Base-by-base conservation (phyloP, 2,329 filamentous ascomycete species). In the Aureobasidium sp. region DNA sequence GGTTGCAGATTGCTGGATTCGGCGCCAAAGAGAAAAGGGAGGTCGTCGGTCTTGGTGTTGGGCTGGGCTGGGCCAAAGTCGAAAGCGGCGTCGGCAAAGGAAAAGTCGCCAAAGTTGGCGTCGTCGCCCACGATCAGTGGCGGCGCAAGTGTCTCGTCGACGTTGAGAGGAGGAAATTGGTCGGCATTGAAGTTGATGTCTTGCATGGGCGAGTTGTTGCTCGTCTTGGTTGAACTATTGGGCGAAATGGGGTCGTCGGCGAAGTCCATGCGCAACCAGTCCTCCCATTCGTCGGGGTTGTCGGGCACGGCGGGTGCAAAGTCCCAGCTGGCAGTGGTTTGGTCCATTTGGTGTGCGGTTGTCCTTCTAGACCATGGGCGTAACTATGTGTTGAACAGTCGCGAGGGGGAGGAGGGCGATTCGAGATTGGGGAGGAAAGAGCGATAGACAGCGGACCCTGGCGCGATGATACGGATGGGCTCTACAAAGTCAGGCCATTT, bases 251-350 rank as follows among this genome's bases (percentile, higher is more conserved):
- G 63, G 27, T 73, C 71, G 12, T 62, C 42, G 5, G 58, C 41
- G 52, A 76, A 76, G 68, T 79, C 76, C 76, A 76, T 79, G 62
- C 75, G 71, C 72, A 80, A 75, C 75, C 76, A 80, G 48, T 79
- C 75, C 66, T 76, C 77, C 77, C 77, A 80, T 66, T 75, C 73
- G 53, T 74, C 70, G 55, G 70, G 70, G 48, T 60, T 66, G 25
- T 66, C 44, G 31, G 60, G 59, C 31, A 64, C 53, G 17, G 45
- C 58, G n/a, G 58, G 37, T 29, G 45, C 45, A 34, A 58, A 58
- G 44, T 49, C 45, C 45, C 44, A 60, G 27, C 36, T 51, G 44
- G 44, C 57, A 11, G 34, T 60, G 25, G 25, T 51, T 51, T 41
- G 34, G n/a, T 60, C 45, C 45, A 51, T 59, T 52, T 14, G 20